A percentile compares a stretch with the other conserved stretches of the same genome.
These are phyloP conservation scores for Phlyctochytrium bullatum DNA, from an alignment of 192 early-diverging fungal species.

Conservation along the genomic window DNA sequence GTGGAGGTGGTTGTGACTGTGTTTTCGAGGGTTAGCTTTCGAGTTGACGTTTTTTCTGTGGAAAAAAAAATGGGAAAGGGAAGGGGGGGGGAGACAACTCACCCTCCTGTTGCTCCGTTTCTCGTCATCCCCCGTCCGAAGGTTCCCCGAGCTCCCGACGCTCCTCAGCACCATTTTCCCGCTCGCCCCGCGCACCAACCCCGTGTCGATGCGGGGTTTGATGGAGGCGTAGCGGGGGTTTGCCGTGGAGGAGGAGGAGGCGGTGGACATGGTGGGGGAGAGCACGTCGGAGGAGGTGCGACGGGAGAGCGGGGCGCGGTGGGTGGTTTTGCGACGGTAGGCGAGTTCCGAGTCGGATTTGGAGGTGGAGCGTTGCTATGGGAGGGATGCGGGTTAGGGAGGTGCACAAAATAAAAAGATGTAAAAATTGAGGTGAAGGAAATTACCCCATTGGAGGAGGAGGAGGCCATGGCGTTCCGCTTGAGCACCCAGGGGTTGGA, in stretches of 20 bases:
- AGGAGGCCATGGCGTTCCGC: background rate
- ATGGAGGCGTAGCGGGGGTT: background rate
- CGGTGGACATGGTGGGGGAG: background rate
- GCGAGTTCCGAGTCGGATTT: slow-evolving; percentile 4
- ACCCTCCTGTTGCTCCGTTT: no score
- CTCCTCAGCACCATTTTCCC: background rate
- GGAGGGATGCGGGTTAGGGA: background rate
- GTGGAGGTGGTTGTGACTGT: no score
- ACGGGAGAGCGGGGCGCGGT: no score
- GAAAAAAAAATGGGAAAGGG: no score
- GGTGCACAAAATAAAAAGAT: background rate
- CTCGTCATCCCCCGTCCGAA: no score
- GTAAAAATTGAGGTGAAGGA: background rate
- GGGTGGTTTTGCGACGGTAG: no score
- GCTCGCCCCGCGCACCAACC: background rate
- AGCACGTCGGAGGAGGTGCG: background rate
- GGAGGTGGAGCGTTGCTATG: background rate
- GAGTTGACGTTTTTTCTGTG: no score
- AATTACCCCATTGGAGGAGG: background rate
- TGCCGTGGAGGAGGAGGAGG: background rate
- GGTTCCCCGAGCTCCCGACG: background rate
- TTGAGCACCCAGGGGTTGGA: background rate
- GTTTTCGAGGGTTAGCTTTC: no score
- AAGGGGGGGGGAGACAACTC: no score
- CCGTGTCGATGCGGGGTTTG: slow-evolving; percentile 1